A percentile compares a stretch with the other conserved stretches of the same genome.
These are phyloP conservation scores for Corylus americana DNA, from an alignment of 306 rosid genomes.

Conservation along the genomic window DNA sequence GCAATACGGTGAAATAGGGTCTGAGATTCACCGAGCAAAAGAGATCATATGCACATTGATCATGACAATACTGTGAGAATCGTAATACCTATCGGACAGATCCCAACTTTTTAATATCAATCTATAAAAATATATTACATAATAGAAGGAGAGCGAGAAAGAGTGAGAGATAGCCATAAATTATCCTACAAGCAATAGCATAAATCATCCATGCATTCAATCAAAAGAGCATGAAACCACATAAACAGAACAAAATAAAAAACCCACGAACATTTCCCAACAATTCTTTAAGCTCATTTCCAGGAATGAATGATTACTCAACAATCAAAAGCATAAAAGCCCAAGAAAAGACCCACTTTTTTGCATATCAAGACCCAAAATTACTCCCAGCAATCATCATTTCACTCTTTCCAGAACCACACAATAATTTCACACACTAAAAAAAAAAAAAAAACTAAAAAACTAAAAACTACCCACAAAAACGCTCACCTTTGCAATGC, in stretches of 20 bases:
- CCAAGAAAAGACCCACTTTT: not conserved
- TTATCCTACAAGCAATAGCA: constrained; percentile 13
- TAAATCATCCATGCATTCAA: constrained; percentile 46
- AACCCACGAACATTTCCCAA: constrained; percentile 12
- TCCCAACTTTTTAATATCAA: not conserved
- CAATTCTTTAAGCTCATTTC: not conserved
- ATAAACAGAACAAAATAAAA: constrained; percentile 8
- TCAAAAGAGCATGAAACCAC: constrained; percentile 16
- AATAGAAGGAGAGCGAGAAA: not conserved
- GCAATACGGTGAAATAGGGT: not conserved
- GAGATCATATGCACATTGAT: constrained; percentile 16
- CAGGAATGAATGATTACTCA: constrained; percentile 20
- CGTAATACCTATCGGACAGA: not conserved
- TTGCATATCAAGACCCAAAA: constrained; percentile 34
- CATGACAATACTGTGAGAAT: not conserved
- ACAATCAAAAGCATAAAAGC: constrained; percentile 22
- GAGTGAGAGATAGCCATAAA: not conserved
- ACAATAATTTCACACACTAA: constrained; percentile 19
- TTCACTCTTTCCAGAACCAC: constrained; percentile 18
- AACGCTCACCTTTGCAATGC: constrained; percentile 29
- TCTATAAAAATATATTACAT: not conserved
- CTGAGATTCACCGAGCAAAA: not conserved
- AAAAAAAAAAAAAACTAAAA: constrained; percentile 16
- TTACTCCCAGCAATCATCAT: constrained; percentile 29
- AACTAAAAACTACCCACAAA: constrained; percentile 29